Base-by-base conservation (phyloP, 345 rosid genomes). In the Salix purpurea region DNA sequence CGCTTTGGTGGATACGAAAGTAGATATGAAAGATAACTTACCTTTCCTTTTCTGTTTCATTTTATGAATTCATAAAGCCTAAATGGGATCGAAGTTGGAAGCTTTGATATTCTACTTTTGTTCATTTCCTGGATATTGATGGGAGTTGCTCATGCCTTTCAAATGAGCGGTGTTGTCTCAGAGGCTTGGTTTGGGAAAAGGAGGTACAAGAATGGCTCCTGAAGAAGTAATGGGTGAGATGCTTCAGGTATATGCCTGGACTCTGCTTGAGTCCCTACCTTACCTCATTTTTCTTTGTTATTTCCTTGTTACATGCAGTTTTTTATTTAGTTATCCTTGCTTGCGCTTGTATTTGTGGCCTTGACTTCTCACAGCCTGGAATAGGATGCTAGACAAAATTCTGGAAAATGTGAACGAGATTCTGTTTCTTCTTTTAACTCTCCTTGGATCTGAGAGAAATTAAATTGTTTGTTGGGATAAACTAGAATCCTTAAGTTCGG, bases 121-220 rank as follows among this genome's bases (percentile, higher is more conserved):
- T n/a, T 65, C 30, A 26, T 69, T 72, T 36, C 54, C 65, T 56
- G 70, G 64, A 77, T 82, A 64, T 68, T 87, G 78, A 85, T 79
- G 76, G 13, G 77, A 73, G 80, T 79, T 77, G 19, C 79, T 67
- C 83, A 52, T 87, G 81, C 39, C 72, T 84, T 83, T 74, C 52
- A 77, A 77, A 66, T 69, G 74, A 77, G 83, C 91, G 93, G 98
- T 93, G 84, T 88, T 93, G 76, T 91, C 98, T 77, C 98, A 92
- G 78, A 88, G 98, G 88, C 93, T 93, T 69, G 99, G 99, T 80
- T 79, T 96, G 76, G 99, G 99, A 34, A 95, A 96, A 85, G 97
- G 92, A 74, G 98, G 97, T 68, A 48, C 91, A 76, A 87, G 96
- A 87, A 92, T 96, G 97, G 98, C 98, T 83, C 94, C 94, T 39